Evolutionary conservation across 805 yeast genomes (phyloP).

Genomic region (Saturnispora kantuleensis): DNA sequence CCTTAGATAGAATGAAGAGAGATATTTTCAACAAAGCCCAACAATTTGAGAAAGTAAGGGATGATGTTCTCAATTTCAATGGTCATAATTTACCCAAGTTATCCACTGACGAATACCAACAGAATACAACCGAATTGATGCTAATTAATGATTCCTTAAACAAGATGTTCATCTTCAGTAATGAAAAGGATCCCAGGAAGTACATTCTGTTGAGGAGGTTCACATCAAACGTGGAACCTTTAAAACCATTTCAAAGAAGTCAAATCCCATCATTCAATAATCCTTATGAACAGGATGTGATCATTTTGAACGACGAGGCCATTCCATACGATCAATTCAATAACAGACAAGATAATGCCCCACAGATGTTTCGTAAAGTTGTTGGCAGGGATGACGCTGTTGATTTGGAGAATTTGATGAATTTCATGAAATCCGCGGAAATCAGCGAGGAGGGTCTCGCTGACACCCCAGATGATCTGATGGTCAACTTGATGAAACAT

Average conservation of each 20-base stretch:
- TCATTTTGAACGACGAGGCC: neutral
- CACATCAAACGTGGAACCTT: slow-evolving; percentile 1
- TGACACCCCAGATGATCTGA: slow-evolving; percentile 60
- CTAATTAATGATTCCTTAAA: slow-evolving; percentile 9
- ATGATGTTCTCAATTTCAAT: neutral
- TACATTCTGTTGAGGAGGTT: slow-evolving; percentile 4
- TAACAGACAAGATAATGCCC: neutral
- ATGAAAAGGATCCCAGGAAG: neutral
- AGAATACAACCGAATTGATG: slow-evolving; percentile 1
- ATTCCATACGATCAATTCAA: neutral
- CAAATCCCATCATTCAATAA: neutral
- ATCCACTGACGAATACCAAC: neutral
- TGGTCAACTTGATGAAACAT: slow-evolving; percentile 40
- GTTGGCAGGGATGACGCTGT: slow-evolving; percentile 14
- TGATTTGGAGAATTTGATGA: slow-evolving; percentile 16
- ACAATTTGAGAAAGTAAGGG: slow-evolving; percentile 6
- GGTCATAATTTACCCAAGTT: neutral
- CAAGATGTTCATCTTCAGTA: slow-evolving; percentile 7
- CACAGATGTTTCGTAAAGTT: neutral
- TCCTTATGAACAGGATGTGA: neutral
- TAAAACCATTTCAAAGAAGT: slow-evolving; percentile 6
- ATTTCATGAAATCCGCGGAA: slow-evolving; percentile 43
- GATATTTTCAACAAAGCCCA: slow-evolving; percentile 3
- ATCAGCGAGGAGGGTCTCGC: slow-evolving; percentile 38
- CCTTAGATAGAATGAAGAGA: slow-evolving; percentile 1